A percentile compares a stretch with the other conserved stretches of the same genome.
Conservation (phyloP, 306 rosid genomes). For the Lagenaria siceraria region DNA sequence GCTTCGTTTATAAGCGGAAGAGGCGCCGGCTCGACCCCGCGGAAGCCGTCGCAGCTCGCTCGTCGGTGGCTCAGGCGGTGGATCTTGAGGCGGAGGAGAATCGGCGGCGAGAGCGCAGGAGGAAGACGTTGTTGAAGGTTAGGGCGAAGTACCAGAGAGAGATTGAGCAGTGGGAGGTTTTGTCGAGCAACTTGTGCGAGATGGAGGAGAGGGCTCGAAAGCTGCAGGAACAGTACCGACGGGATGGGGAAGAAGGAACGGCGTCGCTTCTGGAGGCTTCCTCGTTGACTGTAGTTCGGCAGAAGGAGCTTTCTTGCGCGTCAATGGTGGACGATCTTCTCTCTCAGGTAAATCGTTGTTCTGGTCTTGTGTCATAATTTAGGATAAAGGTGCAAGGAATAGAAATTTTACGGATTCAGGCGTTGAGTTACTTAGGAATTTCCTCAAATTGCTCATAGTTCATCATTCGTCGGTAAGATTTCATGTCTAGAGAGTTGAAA, state of each 20-base stretch:
- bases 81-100: slow-evolving; percentile 6
- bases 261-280: neutral
- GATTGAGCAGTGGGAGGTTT: slow-evolving; percentile 15
- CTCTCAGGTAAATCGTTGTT: slow-evolving; percentile 2
- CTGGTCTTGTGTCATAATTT: neutral
- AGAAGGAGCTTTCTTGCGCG: neutral
- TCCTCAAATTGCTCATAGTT: neutral
- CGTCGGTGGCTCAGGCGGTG: neutral
- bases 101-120: slow-evolving; percentile 12
- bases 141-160: slow-evolving; percentile 6
- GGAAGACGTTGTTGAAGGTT: slow-evolving; percentile 8
- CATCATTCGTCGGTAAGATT: neutral
- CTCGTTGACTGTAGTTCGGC: neutral
- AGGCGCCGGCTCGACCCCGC: slow-evolving; percentile 6
- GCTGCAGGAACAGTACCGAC: slow-evolving; percentile 5
- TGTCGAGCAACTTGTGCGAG: slow-evolving; percentile 12
- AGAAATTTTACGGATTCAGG: neutral
- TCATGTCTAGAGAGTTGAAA: too few species aligned
- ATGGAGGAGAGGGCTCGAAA: slow-evolving; percentile 10
- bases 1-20: slow-evolving; percentile 14
- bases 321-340: slow-evolving; percentile 10
- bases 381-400: neutral
- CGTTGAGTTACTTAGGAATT: neutral
- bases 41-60: slow-evolving; percentile 2
- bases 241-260: neutral